Evolutionary conservation across 495 filamentous ascomycete genomes (phyloP), one percentile per base, ranked within the genome.

Genomic region (Extremus antarcticus): DNA sequence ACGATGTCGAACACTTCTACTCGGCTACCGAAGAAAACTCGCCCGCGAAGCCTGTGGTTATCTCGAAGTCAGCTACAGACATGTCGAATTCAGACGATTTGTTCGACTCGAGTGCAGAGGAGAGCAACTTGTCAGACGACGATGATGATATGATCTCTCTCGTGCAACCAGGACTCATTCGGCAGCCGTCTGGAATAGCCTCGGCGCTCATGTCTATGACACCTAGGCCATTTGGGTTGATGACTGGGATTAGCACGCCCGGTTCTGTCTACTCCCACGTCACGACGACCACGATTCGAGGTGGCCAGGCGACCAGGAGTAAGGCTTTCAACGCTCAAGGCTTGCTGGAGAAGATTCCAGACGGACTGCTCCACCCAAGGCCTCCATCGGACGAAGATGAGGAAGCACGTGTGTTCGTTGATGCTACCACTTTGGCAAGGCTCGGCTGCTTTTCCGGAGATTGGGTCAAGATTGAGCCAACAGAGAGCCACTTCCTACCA

Each of bases 371-470:
- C 4, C 84, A 95, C 61, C 92, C 92, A 0, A 86, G 83, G 53
- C 91, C 92, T 4, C 71, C 75, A 2, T 78, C 80, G 20, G 90
- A 95, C 49, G 92, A 97, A 59, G 85, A 88, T 60, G 82, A 88
- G 50, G 94, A 97, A 64, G 82, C 85, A 2, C 79, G 91, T 40
- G 74, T 96, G 17, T 97, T 90, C 67, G 88, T 97, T 8, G 88
- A 92, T 58, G 82, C 90, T 25, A 85, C 78, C 55, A 83, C 87
- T 17, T 71, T 98, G 11, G 81, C 86, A n/a, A 85, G 87, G 55
- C 79, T 97, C 40, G 88, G 89, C 24, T 96, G 90, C 65, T 98
- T 98, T 67, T 95, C 91, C 0, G 92, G 92, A 15, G 92, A 98
- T 64, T 98, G 92, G 92, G 88, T 96, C n/a, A 79, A 83, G 2